phyloP scores from a whole-genome alignment of 2,329 filamentous ascomycete genomes.

The Calonectria fujianensis region DNA sequence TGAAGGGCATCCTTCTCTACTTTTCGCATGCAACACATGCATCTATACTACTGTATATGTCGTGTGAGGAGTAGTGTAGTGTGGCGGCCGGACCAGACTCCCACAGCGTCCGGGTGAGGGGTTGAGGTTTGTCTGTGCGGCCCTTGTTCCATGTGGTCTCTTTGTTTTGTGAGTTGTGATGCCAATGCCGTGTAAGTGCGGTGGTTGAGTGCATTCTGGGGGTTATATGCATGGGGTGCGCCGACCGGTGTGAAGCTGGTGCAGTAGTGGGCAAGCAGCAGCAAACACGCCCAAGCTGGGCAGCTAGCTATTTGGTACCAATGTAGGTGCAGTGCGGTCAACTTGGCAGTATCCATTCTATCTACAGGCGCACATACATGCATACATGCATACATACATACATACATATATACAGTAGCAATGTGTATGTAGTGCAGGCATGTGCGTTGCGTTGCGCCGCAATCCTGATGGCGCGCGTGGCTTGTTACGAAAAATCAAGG shows the following conservation, averaged over 20 bases:
- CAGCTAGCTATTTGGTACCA: conserved; percentile 2
- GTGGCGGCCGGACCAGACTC: conserved; percentile 17
- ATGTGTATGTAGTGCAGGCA: conserved; percentile 10
- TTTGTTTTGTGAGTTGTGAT: conserved; percentile 24
- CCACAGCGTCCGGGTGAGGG: conserved; percentile 18
- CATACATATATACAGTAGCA: neutral
- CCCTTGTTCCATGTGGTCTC: conserved; percentile 12
- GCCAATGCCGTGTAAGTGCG: conserved; percentile 12
- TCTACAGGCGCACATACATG: neutral
- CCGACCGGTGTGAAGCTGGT: conserved; percentile 19
- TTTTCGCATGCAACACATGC: conserved; percentile 27
- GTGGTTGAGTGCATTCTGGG: conserved; percentile 6
- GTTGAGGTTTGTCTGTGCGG: conserved; percentile 13
- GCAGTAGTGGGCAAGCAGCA: conserved; percentile 2
- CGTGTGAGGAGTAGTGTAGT: conserved; percentile 9
- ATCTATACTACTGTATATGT: conserved; percentile 17
- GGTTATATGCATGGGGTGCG: conserved; percentile 3
- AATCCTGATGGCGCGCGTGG: conserved; percentile 10
- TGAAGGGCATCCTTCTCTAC: conserved; percentile 9
- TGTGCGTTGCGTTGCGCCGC: conserved; percentile 27
- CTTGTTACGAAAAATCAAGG: conserved; percentile 8
- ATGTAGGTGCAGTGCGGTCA: neutral
- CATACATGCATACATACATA: neutral
- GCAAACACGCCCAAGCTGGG: neutral
- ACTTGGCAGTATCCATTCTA: neutral